Percentiles rank a stretch among this genome's conserved stretches.
These are phyloP conservation scores for Moelleriella libera DNA, from an alignment of 2,329 filamentous ascomycete species.

Conservation along the genomic window DNA sequence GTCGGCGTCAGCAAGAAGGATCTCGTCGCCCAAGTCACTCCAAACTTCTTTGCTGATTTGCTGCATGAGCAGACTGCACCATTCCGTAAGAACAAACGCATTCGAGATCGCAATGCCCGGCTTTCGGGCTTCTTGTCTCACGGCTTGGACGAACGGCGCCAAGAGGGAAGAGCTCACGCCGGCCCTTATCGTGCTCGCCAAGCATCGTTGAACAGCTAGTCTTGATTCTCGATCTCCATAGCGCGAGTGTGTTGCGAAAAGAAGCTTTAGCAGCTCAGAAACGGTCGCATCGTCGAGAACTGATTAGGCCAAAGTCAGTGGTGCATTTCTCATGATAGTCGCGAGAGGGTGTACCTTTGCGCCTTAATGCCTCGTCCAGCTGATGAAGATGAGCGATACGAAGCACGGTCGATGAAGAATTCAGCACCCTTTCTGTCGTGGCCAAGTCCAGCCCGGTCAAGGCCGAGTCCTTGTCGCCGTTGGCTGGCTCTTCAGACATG, in stretches of 20 bases:
- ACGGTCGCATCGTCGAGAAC: conserved; percentile 34
- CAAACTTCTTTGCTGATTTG: conserved; percentile 49
- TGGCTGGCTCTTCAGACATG: conserved; percentile 19
- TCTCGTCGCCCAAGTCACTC: conserved; percentile 48
- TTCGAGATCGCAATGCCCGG: conserved; percentile 61
- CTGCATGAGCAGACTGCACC: conserved; percentile 71
- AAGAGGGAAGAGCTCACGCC: conserved; percentile 41
- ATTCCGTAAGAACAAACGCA: conserved; percentile 82
- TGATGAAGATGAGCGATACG: conserved; percentile 39
- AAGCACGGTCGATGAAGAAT: conserved; percentile 45
- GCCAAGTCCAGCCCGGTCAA: conserved; percentile 31
- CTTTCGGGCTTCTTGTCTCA: conserved; percentile 65
- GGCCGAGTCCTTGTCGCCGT: conserved; percentile 28
- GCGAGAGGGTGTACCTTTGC: conserved; percentile 2
- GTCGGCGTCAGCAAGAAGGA: conserved; percentile 56
- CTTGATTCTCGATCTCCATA: conserved; percentile 80
- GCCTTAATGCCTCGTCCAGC: conserved; percentile 40
- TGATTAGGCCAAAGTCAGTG: background rate
- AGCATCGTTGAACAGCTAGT: conserved; percentile 67
- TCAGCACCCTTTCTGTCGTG: conserved; percentile 33
- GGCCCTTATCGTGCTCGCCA: conserved; percentile 50
- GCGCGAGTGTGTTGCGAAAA: conserved; percentile 78
- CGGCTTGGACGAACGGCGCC: conserved; percentile 47
- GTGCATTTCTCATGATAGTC: background rate
- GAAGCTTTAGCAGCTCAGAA: conserved; percentile 47